These are phyloP conservation scores for Dipteronia sinensis DNA, from an alignment of 345 rosid genomes.

Conservation along the genomic window DNA sequence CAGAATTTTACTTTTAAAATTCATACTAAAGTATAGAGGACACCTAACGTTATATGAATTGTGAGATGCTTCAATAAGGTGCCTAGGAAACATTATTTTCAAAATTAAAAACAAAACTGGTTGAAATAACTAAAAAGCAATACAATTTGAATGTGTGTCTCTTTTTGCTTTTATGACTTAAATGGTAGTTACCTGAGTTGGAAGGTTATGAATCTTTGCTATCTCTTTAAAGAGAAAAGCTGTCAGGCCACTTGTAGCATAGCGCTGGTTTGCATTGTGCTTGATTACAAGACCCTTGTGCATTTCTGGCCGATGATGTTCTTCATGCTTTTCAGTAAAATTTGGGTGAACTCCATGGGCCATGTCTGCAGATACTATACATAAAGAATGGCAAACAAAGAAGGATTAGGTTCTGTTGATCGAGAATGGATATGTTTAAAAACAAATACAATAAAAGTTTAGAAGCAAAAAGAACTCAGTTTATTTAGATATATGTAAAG, in stretches of 20 bases:
- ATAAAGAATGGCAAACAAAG: conserved; percentile 17
- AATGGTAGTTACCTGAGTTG: conserved; percentile 67
- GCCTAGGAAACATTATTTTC: too few species aligned
- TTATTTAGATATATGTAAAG: neutral
- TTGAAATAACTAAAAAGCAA: neutral
- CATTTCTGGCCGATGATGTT: conserved; percentile 88
- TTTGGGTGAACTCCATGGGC: conserved; percentile 97
- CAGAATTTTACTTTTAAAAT: neutral
- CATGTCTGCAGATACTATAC: conserved; percentile 91
- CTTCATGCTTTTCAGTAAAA: conserved; percentile 88
- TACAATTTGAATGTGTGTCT: neutral
- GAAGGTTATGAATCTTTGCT: conserved; percentile 75
- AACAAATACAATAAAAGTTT: neutral
- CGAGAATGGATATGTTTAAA: neutral
- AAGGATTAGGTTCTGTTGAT: conserved; percentile 1
- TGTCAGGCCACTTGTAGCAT: conserved; percentile 90
- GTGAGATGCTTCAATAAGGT: too few species aligned
- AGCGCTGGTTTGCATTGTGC: conserved; percentile 94
- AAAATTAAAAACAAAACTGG: neutral
- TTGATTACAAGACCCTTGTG: conserved; percentile 89
- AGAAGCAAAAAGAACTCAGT: neutral
- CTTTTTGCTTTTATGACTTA: neutral
- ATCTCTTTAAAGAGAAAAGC: conserved; percentile 93
- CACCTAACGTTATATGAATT: too few species aligned
- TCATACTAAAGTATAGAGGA: too few species aligned